These are phyloP conservation scores for Xylaria sp. DNA, from an alignment of 495 filamentous ascomycete species.

Conservation along the genomic window DNA sequence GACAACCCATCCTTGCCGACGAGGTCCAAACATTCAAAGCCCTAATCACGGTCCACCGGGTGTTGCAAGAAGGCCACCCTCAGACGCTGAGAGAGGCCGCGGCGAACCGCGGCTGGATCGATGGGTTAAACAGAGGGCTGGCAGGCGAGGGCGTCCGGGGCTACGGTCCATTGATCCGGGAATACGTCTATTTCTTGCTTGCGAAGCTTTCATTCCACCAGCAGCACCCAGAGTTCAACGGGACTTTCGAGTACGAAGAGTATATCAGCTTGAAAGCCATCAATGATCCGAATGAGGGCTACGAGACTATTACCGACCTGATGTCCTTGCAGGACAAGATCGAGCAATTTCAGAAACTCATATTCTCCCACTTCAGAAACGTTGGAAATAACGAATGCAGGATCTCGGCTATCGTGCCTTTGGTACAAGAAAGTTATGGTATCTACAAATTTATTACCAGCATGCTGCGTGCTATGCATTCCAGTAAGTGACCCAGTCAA, in stretches of 20 bases:
- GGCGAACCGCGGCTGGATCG: slow-evolving; percentile 86
- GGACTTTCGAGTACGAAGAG: slow-evolving; percentile 98
- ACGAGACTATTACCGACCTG: slow-evolving; percentile 94
- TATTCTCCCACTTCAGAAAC: slow-evolving; percentile 92
- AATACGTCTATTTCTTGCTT: slow-evolving; percentile 94
- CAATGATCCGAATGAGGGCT: slow-evolving; percentile 99
- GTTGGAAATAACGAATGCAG: slow-evolving; percentile 94
- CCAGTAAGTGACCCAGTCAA: slow-evolving; percentile 63
- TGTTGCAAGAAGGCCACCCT: slow-evolving; percentile 95
- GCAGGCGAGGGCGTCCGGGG: slow-evolving; percentile 87
- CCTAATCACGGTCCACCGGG: slow-evolving; percentile 91
- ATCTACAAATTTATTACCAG: slow-evolving; percentile 97
- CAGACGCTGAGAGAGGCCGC: slow-evolving; percentile 87
- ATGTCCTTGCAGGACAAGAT: slow-evolving; percentile 98
- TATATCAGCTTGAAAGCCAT: slow-evolving; percentile 98
- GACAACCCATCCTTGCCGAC: slow-evolving; percentile 94
- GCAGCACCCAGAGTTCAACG: slow-evolving; percentile 97
- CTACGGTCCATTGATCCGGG: slow-evolving; percentile 88
- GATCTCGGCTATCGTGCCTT: slow-evolving; percentile 89
- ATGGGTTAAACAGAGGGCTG: slow-evolving; percentile 86
- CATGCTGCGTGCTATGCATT: slow-evolving; percentile 97
- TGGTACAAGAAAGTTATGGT: slow-evolving; percentile 97
- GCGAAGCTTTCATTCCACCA: slow-evolving; percentile 94
- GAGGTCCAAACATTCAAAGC: slow-evolving; percentile 95
- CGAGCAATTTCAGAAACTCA: slow-evolving; percentile 95